Conservation (phyloP, 345 rosid genomes). For the Populus alba region DNA sequence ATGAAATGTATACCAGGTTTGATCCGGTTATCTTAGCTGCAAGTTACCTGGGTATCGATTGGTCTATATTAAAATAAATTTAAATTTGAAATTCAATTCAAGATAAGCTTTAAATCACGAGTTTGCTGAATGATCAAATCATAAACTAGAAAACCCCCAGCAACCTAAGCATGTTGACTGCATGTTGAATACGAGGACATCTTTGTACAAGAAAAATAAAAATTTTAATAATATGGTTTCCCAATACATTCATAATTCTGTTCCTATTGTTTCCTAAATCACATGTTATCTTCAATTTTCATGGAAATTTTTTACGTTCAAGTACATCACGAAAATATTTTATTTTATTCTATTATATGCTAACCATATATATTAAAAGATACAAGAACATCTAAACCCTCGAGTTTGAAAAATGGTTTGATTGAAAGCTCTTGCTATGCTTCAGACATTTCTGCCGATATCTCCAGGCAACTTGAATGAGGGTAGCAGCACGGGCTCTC, state of each 20-base stretch:
- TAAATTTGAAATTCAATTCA: too few species aligned
- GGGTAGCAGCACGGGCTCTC: slow-evolving; percentile 58
- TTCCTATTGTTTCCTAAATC: background rate
- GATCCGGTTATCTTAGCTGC: too few species aligned
- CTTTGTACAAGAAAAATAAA: background rate
- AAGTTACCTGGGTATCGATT: too few species aligned
- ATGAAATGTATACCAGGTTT: too few species aligned
- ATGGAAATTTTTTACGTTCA: background rate
- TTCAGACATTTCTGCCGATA: slow-evolving; percentile 55
- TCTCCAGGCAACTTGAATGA: slow-evolving; percentile 87
- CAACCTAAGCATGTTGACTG: background rate
- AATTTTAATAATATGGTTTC: background rate
- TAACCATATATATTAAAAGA: too few species aligned
- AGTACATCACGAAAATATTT: background rate
- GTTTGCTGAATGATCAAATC: too few species aligned
- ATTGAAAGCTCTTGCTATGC: slow-evolving; percentile 27
- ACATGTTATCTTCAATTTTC: background rate
- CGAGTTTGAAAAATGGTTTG: slow-evolving; percentile 1
- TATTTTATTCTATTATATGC: too few species aligned
- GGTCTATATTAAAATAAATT: too few species aligned
- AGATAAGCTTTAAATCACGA: too few species aligned
- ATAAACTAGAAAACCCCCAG: background rate
- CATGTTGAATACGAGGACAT: background rate
- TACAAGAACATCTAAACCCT: background rate
- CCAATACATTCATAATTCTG: background rate